Evolutionary conservation across 2,329 filamentous ascomycete genomes (phyloP), one percentile per base, ranked within the genome.

Genomic region (Aspergillus texensis): DNA sequence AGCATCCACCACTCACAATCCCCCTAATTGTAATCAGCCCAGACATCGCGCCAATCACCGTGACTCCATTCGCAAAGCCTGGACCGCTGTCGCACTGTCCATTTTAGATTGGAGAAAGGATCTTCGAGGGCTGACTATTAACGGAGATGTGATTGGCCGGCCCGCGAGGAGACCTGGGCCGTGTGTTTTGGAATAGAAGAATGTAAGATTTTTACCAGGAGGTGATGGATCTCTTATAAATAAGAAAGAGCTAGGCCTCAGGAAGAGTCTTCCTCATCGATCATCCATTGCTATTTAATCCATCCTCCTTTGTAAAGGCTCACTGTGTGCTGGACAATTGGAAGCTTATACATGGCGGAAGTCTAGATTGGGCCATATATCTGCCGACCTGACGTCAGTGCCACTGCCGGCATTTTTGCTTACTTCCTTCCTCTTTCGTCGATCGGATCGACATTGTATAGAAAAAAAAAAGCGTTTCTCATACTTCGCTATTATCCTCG

Each of bases 71-170:
- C 21, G 1, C 10, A 4, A 52, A 21, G 4, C 21, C 16, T 53
- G 32, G 4, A 14, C 34, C 12, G 53, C 57, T 54, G n/a, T 30
- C 16, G 36, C 26, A 28, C 55, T 8, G 39, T 53, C 56, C 14
- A 48, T 1, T 34, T 16, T 14, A 34, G 11, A 21, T 54, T 19
- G 6, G 30, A 36, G 52, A 54, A 54, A 54, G 54, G 56, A 66
- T 56, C 43, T 28, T 26, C 43, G 48, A 55, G 6, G 19, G 62
- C 59, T 66, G 62, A 62, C 60, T 14, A 64, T 66, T 56, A n/a
- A n/a, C 1, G 19, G 12, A 6, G 28, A 21, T 54, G 45, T 66
- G 58, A 66, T 62, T 66, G 64, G 64, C 10, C 11, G 32, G 34
- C 11, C 8, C 3, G 34, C 30, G 6, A n/a, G n/a, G n/a, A 21